These are phyloP conservation scores for Apiosordaria backusii DNA, from an alignment of 495 filamentous ascomycete genomes.

Conservation along the genomic window DNA sequence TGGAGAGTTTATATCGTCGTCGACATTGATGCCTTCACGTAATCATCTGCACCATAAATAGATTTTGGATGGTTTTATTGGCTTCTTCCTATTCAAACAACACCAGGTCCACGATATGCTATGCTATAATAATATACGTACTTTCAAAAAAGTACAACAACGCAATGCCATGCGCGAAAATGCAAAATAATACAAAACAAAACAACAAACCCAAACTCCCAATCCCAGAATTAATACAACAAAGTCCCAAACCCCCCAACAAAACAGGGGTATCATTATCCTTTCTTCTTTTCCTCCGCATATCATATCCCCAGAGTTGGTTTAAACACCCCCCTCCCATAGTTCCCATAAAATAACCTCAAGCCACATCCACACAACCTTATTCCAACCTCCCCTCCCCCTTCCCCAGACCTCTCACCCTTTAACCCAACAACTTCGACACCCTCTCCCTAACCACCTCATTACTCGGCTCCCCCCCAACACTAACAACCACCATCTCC, in stretches of 20 bases:
- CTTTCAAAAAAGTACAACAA: neutral
- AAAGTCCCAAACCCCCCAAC: neutral
- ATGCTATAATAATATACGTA: neutral
- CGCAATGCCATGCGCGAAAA: neutral
- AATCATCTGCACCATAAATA: too few relatives aligned
- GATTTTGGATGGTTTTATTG: too few relatives aligned
- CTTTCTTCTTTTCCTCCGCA: neutral
- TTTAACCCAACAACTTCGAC: constrained; percentile 33
- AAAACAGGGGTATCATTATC: neutral
- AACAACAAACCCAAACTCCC: neutral
- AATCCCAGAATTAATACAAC: neutral
- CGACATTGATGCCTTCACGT: too few relatives aligned
- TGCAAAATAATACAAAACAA: neutral
- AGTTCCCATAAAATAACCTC: neutral
- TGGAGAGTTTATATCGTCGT: neutral
- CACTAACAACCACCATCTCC: constrained; percentile 57
- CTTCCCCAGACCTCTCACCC: too few relatives aligned
- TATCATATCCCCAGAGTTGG: neutral
- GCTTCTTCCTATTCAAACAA: neutral
- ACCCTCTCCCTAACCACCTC: constrained; percentile 45
- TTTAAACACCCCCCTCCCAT: neutral
- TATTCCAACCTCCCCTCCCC: neutral
- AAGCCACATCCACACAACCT: constrained; percentile 3
- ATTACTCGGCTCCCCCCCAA: constrained; percentile 40
- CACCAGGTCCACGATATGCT: neutral